Evolutionary conservation across 2,329 filamentous ascomycete genomes (phyloP).

Genomic region (Myotisia sp.): DNA sequence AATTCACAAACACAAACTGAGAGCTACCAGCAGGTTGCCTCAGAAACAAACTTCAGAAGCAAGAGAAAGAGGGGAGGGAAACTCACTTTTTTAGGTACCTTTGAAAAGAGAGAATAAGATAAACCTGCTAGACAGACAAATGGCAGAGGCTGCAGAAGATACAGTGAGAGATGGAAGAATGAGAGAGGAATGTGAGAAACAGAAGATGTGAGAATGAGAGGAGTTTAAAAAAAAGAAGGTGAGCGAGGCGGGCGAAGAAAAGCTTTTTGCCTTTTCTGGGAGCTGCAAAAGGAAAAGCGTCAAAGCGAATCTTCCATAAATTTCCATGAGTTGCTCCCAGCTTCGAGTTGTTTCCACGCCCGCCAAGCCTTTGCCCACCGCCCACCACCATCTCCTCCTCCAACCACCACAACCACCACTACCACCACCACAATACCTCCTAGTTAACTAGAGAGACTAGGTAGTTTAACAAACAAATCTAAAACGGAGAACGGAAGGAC

Average conservation of each 20-base stretch:
- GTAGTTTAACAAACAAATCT: too few relatives aligned
- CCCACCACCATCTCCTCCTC: too few relatives aligned
- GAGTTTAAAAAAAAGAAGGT: constrained; percentile 12
- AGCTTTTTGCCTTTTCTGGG: constrained; percentile 8
- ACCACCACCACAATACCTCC: too few relatives aligned
- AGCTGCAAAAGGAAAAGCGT: constrained; percentile 7
- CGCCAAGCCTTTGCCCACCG: too few relatives aligned
- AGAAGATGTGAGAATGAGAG: constrained; percentile 13
- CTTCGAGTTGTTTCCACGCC: constrained; percentile 3
- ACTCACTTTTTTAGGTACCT: too few relatives aligned
- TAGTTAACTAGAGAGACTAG: too few relatives aligned
- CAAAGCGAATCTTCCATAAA: constrained; percentile 15
- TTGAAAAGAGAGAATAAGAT: constrained; percentile 6
- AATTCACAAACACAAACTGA: not conserved
- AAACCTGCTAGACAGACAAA: not conserved
- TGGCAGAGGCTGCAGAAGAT: not conserved
- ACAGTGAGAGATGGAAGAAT: constrained; percentile 7
- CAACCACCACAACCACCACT: too few relatives aligned
- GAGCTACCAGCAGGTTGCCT: not conserved
- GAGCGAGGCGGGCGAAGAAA: constrained; percentile 11
- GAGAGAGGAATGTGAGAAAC: constrained; percentile 11
- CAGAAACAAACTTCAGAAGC: not conserved
- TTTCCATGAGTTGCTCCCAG: constrained; percentile 12
- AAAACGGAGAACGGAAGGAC: too few relatives aligned
- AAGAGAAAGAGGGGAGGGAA: too few relatives aligned